A percentile compares a stretch with the other conserved stretches of the same genome.
These are phyloP conservation scores for Alternaria rosae DNA, from an alignment of 2,329 filamentous ascomycete species.

Conservation along the genomic window DNA sequence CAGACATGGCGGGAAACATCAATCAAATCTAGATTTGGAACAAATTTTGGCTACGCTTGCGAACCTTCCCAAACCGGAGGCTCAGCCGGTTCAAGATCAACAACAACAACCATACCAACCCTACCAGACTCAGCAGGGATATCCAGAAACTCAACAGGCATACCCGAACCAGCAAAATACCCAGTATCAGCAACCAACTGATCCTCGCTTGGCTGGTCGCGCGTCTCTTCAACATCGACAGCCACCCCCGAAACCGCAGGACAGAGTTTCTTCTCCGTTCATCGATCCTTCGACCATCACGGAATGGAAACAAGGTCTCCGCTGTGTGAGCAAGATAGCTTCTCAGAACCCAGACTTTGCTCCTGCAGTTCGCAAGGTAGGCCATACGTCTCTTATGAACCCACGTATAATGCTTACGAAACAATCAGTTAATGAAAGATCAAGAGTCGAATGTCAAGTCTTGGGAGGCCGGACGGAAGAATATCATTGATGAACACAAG, in stretches of 20 bases:
- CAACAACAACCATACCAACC: slow-evolving; percentile 14
- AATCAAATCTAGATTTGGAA: slow-evolving; percentile 40
- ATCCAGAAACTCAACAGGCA: slow-evolving; percentile 5
- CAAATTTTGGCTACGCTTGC: slow-evolving; percentile 47
- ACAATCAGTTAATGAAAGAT: slow-evolving; percentile 63
- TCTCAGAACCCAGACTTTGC: slow-evolving; percentile 54
- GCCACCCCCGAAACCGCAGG: slow-evolving; percentile 22
- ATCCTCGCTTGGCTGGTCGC: slow-evolving; percentile 34
- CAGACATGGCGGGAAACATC: slow-evolving; percentile 42
- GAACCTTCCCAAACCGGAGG: slow-evolving; percentile 31
- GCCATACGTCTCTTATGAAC: not conserved
- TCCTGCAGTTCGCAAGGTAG: slow-evolving; percentile 50
- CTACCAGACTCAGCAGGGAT: slow-evolving; percentile 7
- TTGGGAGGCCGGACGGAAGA: slow-evolving; percentile 64
- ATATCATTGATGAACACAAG: slow-evolving; percentile 60
- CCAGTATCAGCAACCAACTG: slow-evolving; percentile 17
- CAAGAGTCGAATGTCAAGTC: slow-evolving; percentile 69
- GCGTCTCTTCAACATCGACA: slow-evolving; percentile 23
- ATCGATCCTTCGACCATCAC: slow-evolving; percentile 59
- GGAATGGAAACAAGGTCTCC: slow-evolving; percentile 57
- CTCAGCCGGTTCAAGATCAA: slow-evolving; percentile 19
- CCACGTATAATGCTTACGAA: slow-evolving; percentile 9
- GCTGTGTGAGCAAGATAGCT: slow-evolving; percentile 57
- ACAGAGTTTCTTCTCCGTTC: slow-evolving; percentile 26
- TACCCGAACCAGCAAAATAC: slow-evolving; percentile 6